These are phyloP conservation scores for Trichoderma simmonsii DNA, from an alignment of 2,329 filamentous ascomycete genomes.

Conservation along the genomic window DNA sequence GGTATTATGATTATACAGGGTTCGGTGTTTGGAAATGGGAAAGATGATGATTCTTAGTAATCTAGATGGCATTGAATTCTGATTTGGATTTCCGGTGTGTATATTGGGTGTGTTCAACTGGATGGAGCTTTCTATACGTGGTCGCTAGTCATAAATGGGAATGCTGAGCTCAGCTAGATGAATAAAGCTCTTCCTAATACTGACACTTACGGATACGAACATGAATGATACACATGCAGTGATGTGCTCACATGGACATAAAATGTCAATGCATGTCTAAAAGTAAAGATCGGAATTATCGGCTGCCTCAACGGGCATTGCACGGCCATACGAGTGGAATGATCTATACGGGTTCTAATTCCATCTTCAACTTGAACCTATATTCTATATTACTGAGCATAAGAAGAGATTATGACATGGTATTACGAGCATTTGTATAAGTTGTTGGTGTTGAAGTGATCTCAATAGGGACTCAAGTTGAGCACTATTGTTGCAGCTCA, in stretches of 20 bases:
- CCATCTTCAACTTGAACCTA: neutral
- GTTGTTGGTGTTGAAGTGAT: neutral
- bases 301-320: neutral
- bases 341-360: neutral
- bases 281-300: neutral
- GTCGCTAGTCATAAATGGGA: too few relatives aligned
- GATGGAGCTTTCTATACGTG: neutral
- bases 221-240: neutral
- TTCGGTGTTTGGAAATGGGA: neutral
- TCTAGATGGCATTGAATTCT: neutral
- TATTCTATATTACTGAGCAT: neutral
- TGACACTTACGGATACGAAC: neutral
- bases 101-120: neutral
- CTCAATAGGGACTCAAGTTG: neutral
- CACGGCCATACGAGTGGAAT: neutral
- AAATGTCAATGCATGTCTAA: neutral
- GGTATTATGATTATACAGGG: neutral
- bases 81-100: neutral
- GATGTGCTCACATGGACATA: neutral
- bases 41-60: neutral
- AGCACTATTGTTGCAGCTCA: rapidly evolving
- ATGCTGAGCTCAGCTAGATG: neutral
- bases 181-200: neutral
- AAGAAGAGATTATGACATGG: neutral
- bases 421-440: neutral